These are phyloP conservation scores for Strigomonas galati DNA, from an alignment of 208 protist genomes.

Conservation along the genomic window DNA sequence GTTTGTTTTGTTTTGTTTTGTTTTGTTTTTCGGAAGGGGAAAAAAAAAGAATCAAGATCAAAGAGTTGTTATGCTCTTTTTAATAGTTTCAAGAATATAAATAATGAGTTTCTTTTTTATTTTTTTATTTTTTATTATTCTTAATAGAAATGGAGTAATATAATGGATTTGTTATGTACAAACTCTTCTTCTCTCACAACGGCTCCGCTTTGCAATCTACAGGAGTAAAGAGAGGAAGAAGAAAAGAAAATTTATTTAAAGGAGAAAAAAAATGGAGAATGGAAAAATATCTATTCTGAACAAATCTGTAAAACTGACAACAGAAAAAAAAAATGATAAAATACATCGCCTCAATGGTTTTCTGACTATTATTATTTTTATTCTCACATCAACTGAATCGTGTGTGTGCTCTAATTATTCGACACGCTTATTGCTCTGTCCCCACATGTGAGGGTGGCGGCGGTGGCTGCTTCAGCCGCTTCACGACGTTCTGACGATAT, in stretches of 20 bases:
- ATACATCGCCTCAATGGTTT: background rate
- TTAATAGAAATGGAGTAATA: background rate
- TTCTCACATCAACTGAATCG: background rate
- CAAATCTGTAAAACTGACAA: background rate
- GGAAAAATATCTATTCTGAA: constrained; percentile 4
- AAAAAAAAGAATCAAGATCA: background rate
- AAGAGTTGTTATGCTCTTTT: background rate
- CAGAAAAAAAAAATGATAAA: background rate
- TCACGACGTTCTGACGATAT: constrained; percentile 24
- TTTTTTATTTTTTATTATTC: background rate
- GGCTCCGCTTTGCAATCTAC: background rate
- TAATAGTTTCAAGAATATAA: background rate
- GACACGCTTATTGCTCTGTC: background rate
- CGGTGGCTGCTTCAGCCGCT: constrained; percentile 25
- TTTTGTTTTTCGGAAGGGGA: constrained; percentile 1
- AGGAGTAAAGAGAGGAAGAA: background rate
- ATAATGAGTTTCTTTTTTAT: background rate
- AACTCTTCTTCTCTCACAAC: no score
- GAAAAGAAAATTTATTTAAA: background rate
- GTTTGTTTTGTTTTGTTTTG: background rate
- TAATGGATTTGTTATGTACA: background rate
- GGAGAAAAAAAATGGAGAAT: constrained; percentile 11
- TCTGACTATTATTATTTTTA: constrained; percentile 1
- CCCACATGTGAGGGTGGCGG: background rate
- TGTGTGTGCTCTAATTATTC: no score